Percentiles rank a stretch among this genome's conserved stretches.
Conservation (phyloP, 2,329 filamentous ascomycete species). For the Teratosphaeria zuluensis region DNA sequence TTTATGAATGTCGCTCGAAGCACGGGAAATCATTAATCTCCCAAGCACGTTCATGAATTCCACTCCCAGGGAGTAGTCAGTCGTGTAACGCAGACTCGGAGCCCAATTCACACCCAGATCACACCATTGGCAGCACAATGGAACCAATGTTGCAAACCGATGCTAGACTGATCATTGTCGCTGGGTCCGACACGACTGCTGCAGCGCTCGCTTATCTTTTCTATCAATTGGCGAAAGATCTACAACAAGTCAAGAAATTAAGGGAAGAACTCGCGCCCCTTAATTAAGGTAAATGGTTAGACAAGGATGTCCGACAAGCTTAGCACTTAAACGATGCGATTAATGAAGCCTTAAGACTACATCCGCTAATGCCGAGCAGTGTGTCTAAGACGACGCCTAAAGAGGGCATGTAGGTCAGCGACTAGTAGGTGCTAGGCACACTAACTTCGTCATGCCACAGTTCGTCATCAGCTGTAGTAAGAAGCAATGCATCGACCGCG, state of each 20-base stretch:
- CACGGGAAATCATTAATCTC: too few species aligned
- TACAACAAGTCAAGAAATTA: slow-evolving; percentile 22
- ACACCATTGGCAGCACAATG: too few species aligned
- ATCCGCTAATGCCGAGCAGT: slow-evolving; percentile 31
- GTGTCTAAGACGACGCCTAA: slow-evolving; percentile 29
- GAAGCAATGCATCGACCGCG: background rate
- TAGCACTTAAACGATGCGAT: slow-evolving; percentile 21
- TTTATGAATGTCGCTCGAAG: too few species aligned
- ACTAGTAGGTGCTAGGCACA: slow-evolving; percentile 25
- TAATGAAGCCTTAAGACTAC: slow-evolving; percentile 34
- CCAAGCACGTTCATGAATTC: too few species aligned
- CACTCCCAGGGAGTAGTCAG: too few species aligned
- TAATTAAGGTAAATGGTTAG: slow-evolving; percentile 16
- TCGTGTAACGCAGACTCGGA: too few species aligned
- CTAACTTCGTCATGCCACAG: slow-evolving; percentile 8
- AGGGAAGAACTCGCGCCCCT: slow-evolving; percentile 25
- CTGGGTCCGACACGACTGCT: slow-evolving; percentile 35
- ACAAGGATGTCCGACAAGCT: slow-evolving; percentile 12
- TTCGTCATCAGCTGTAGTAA: slow-evolving; percentile 15
- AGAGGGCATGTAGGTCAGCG: slow-evolving; percentile 28
- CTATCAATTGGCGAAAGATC: slow-evolving; percentile 29
- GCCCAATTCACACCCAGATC: too few species aligned
- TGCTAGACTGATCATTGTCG: slow-evolving; percentile 29
- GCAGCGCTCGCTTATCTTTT: slow-evolving; percentile 33
- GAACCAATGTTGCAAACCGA: slow-evolving; percentile 22